Conservation (phyloP, 1,284 basidiomycete species). For the Rhodotorula sp. region DNA sequence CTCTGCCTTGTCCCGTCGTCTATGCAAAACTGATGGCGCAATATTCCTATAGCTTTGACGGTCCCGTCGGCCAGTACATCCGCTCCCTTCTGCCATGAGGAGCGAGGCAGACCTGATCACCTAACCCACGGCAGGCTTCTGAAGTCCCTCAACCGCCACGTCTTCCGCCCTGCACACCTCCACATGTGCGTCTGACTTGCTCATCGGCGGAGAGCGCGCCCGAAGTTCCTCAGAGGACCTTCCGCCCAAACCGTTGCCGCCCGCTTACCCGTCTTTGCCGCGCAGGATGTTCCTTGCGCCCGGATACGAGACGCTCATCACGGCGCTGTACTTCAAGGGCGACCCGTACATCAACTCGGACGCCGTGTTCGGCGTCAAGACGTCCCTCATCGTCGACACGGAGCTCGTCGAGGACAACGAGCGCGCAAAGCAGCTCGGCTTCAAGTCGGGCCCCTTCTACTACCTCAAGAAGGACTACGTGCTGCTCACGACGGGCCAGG, state of each 20-base stretch:
- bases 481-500: conserved; percentile 37
- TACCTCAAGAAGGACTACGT: conserved; percentile 38
- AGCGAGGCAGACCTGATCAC: too few species aligned
- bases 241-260: too few species aligned
- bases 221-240: too few species aligned
- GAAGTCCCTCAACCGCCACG: conserved; percentile 64
- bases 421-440: conserved; percentile 63
- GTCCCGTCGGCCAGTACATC: conserved; percentile 63
- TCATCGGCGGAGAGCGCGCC: too few species aligned
- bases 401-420: conserved; percentile 55
- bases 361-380: conserved; percentile 70
- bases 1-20: background rate
- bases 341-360: conserved; percentile 61
- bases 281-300: conserved; percentile 52
- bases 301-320: conserved; percentile 71
- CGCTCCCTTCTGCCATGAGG: too few species aligned
- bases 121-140: conserved; percentile 53
- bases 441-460: conserved; percentile 62
- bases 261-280: too few species aligned
- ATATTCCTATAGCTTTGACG: conserved; percentile 52
- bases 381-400: conserved; percentile 41
- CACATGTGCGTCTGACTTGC: conserved; percentile 15
- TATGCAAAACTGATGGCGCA: background rate
- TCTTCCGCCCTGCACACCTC: conserved; percentile 58
- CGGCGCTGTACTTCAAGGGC: conserved; percentile 71